These are phyloP conservation scores for Fusarium brachygibbosum DNA, from an alignment of 2,329 filamentous ascomycete genomes.

Conservation along the genomic window DNA sequence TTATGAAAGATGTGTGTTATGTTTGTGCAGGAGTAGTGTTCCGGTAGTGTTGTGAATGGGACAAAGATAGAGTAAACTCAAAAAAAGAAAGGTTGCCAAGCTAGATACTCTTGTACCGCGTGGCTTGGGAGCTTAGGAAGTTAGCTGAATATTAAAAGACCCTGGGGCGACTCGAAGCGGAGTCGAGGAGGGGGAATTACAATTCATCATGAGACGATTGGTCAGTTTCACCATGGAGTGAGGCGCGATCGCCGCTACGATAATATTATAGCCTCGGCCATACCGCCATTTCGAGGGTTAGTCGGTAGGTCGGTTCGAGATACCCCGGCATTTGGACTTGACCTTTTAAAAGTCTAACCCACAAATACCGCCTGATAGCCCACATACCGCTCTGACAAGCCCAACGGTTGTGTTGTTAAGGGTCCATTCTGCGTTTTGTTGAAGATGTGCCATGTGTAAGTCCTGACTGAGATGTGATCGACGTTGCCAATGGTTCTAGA, in stretches of 20 bases:
- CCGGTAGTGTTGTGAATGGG: not conserved
- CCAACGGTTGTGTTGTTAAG: not conserved
- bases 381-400: not conserved
- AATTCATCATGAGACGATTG: conserved; percentile 29
- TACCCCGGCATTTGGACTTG: not conserved
- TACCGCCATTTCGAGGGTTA: conserved; percentile 30
- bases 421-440: not conserved
- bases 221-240: not conserved
- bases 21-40: conserved; percentile 12
- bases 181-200: conserved; percentile 29
- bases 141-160: conserved; percentile 19
- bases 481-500: not conserved
- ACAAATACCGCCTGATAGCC: conserved; percentile 1
- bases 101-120: not conserved
- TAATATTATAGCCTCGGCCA: conserved; percentile 26
- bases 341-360: too few relatives aligned
- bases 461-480: not conserved
- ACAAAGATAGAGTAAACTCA: not conserved
- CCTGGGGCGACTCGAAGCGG: conserved; percentile 8
- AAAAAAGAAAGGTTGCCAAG: conserved; percentile 20
- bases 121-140: conserved; percentile 7
- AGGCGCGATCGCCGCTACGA: conserved; percentile 18
- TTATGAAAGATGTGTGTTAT: conserved; percentile 2
- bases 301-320: not conserved
- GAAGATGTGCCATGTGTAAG: not conserved